Evolutionary conservation across 2,329 filamentous ascomycete genomes (phyloP), one percentile per base, ranked within the genome.

Genomic region (Delphinella strobiligena): DNA sequence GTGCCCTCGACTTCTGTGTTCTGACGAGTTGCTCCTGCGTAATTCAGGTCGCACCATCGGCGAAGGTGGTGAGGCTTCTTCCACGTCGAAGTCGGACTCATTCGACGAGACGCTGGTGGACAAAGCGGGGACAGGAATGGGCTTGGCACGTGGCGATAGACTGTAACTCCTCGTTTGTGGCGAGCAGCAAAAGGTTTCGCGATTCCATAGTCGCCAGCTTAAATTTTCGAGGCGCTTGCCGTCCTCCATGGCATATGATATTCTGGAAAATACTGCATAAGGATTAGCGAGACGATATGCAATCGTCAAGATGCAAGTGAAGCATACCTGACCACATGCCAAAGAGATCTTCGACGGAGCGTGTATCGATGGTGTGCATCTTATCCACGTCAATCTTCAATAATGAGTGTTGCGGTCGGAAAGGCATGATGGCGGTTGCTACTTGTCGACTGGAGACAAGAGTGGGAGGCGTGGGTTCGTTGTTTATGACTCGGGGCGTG

Each of bases 251-350:
- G 88, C 91, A 55, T 91, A 85, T 56, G 87, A 86, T 62, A 89
- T 94, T 64, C 87, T 85, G 37, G 87, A 89, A 59, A 96, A 95
- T 45, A 96, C 42, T 45, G 36, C 15, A 35, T 41, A 42, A 50
- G 37, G 32, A 27, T 31, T 19, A 39, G 24, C 39, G 32, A 14
- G 17, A 35, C 41, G 19, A n/a, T 5, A 40, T 44, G n/a, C 31
- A 30, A 37, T 30, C 18, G 18, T 7, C 19, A 16, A 4, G 11
- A n/a, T 15, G 33, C 19, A 18, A 17, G 29, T 31, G 19, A 33
- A 18, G 27, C 83, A 74, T 66, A 93, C 87, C 85, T 61, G 86
- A 89, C 87, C 88, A 94, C 76, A 96, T 93, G 68, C 84, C 88
- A 66, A 91, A 93, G 37, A 96, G 76, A 58, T 88, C 93, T 64